Base-by-base conservation (phyloP, 495 filamentous ascomycete genomes). In the Cercophora sp. region DNA sequence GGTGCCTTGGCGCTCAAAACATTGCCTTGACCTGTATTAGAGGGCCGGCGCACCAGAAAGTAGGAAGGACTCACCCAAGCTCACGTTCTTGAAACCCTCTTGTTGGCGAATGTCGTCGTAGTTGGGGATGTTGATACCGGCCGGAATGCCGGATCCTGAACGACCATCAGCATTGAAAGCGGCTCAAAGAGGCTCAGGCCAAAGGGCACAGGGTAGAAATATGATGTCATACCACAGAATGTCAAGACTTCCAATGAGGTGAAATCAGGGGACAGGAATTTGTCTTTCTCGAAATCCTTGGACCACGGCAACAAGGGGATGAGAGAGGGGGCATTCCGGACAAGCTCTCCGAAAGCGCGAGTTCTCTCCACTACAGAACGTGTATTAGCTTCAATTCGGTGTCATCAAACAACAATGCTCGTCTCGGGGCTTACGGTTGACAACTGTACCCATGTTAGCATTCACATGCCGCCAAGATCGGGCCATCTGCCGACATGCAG, bases 31-130 rank as follows among this genome's bases (percentile, higher is more conserved):
- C 8, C 13, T 3, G 32, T 62, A n/a, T n/a, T 8, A 63, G 57
- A 4, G 9, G 16, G n/a, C 20, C 6, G n/a, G 11, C 16, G 4
- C 11, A 18, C 1, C 20, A 4, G 18, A 4, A 8, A 9, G 3
- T 2, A 47, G 13, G 3, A 11, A 2, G 4, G 18, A 57, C 55
- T 1, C 40, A 64, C 63, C 64, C 47, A 68, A 52, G 55, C 63
- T 67, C 18, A 98, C 93, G 54, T 98, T 98, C 75, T 98, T 98
- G 81, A 98, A 98, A n/a, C 93, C 93, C 35, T 91, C 77, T 13
- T 83, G 86, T 62, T 96, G 92, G 41, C 93, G 80, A 54, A 96
- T 93, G 56, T 96, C 89, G 59, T 98, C 91, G 62, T 94, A 96
- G 63, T 97, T 96, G 4, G 91, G 91, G 35, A 83, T 80, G 39